Conservation (phyloP, 805 yeast genomes). For the Spathaspora boniae region DNA sequence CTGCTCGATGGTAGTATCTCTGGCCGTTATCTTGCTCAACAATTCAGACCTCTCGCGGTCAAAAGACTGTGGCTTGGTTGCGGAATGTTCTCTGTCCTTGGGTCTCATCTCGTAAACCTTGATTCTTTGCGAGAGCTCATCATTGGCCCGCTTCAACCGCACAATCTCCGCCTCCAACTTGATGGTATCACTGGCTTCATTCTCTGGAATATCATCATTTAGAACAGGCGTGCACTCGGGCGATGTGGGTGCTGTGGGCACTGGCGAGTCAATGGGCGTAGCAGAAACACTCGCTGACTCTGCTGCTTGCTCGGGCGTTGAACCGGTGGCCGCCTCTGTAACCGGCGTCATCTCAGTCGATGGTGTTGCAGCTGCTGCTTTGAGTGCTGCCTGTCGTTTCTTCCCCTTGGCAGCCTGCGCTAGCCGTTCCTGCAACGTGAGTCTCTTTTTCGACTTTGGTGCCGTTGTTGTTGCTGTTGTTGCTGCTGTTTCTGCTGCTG, state of each 20-base stretch:
- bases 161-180: too few relatives aligned
- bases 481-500: background rate
- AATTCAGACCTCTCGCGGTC: conserved; percentile 13
- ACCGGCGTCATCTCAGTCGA: conserved; percentile 5
- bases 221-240: too few relatives aligned
- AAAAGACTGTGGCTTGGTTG: conserved; percentile 2
- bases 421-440: conserved; percentile 80
- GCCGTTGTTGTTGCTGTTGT: background rate
- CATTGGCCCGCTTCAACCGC: too few relatives aligned
- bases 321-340: background rate
- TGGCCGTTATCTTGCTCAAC: conserved; percentile 37
- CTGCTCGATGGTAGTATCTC: conserved; percentile 61
- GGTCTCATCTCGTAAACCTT: background rate
- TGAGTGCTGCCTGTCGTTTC: conserved; percentile 2
- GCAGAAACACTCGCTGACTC: too few relatives aligned
- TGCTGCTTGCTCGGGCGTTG: background rate
- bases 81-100: background rate
- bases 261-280: too few relatives aligned
- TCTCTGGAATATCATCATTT: too few relatives aligned
- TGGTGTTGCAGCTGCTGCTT: background rate
- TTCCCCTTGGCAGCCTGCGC: conserved; percentile 69
- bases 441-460: conserved; percentile 30
- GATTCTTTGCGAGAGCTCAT: background rate
- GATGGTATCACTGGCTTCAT: too few relatives aligned
- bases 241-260: too few relatives aligned